phyloP scores from a whole-genome alignment of 176 grass and related monocot species.

The Ensete glaucum region DNA sequence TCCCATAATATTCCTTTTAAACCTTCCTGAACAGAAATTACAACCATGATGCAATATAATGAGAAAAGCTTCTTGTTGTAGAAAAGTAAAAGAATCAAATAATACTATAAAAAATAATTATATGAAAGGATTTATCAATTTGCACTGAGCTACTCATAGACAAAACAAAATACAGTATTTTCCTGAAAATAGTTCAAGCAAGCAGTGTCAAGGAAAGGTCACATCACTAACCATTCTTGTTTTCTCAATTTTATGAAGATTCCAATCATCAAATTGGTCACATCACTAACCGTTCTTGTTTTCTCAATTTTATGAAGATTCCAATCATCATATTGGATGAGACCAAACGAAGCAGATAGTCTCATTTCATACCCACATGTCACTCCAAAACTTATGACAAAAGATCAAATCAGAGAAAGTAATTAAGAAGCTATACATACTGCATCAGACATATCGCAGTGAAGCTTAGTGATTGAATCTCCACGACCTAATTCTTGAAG shows the following conservation, averaged over 20 bases:
- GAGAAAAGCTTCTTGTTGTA: too few species aligned
- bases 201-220: neutral
- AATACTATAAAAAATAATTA: too few species aligned
- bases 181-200: neutral
- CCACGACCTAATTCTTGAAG: slow-evolving; percentile 4
- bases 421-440: neutral
- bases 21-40: too few species aligned
- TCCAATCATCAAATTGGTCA: neutral
- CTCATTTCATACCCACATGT: neutral
- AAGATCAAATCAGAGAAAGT: neutral
- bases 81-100: too few species aligned
- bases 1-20: too few species aligned
- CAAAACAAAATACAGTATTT: too few species aligned
- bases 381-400: neutral
- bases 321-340: neutral
- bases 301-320: neutral
- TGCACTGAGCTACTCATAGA: too few species aligned
- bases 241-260: neutral
- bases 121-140: too few species aligned
- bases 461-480: slow-evolving; percentile 14
- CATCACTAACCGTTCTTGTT: neutral
- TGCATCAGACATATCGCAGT: slow-evolving; percentile 15
- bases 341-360: neutral
- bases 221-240: neutral
- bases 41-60: too few species aligned